These are phyloP conservation scores for Tillandsia fasciculata DNA, from an alignment of 176 grass and related monocot species.

Conservation along the genomic window DNA sequence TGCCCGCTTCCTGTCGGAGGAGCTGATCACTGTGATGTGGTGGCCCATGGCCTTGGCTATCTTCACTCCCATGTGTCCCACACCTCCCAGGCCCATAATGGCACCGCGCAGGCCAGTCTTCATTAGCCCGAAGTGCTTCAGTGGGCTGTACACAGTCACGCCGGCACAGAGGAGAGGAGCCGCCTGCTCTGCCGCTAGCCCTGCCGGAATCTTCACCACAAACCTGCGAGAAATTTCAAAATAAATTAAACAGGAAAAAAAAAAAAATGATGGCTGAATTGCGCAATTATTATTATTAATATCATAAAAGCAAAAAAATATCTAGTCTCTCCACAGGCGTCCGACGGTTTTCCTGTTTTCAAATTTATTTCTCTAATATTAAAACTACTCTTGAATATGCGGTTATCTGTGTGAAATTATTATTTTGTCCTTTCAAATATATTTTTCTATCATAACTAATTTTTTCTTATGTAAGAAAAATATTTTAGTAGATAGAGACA, in stretches of 20 bases:
- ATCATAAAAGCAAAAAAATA: too few relatives aligned
- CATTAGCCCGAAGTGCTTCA: slow-evolving; percentile 81
- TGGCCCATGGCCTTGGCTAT: slow-evolving; percentile 85
- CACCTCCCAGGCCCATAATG: slow-evolving; percentile 78
- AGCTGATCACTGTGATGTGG: slow-evolving; percentile 94
- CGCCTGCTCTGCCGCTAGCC: slow-evolving; percentile 71
- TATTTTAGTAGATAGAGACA: too few relatives aligned
- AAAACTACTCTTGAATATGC: too few relatives aligned
- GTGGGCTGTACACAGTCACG: slow-evolving; percentile 86
- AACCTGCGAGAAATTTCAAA: slow-evolving; percentile 32
- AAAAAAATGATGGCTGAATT: background rate
- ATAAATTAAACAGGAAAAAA: background rate
- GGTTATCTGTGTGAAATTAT: too few relatives aligned
- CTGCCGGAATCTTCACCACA: slow-evolving; percentile 58
- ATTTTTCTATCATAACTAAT: too few relatives aligned
- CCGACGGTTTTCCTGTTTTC: too few relatives aligned
- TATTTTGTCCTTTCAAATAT: too few relatives aligned
- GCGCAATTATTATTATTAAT: too few relatives aligned
- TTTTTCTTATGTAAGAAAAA: too few relatives aligned
- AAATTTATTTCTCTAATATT: too few relatives aligned
- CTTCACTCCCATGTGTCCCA: slow-evolving; percentile 97
- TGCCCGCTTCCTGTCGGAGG: slow-evolving; percentile 56
- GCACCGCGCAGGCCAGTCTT: slow-evolving; percentile 41
- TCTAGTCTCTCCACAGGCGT: too few relatives aligned
- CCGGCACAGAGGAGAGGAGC: slow-evolving; percentile 88